Evolutionary conservation across 176 grass and related monocot genomes (phyloP), one percentile per base, ranked within the genome.

Genomic region (Canna indica): DNA sequence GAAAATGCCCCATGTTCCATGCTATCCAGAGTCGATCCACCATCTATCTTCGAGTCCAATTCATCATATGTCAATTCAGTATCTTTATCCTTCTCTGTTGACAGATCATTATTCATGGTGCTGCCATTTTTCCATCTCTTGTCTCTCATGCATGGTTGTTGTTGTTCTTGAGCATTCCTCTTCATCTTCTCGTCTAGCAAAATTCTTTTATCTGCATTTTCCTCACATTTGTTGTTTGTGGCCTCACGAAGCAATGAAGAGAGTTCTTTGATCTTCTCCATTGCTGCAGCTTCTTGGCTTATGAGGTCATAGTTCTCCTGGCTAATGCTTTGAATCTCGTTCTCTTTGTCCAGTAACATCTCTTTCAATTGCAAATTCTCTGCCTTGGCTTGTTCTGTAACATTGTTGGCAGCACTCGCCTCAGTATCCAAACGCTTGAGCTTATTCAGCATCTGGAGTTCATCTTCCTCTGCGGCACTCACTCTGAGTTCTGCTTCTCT

Each of bases 231-330:
- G 57, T 61, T 96, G 1, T 59, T 15, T 5, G 77, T 68, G n/a
- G 74, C 78, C 72, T 84, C 80, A 34, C 66, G 75, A 0, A 96
- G 70, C 46, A 77, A 16, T 62, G 84, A 79, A 0, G 76, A 78
- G 24, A 88, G 78, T 67, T 91, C 85, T 7, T 71, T 69, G 22
- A 80, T 71, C 64, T 96, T 96, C 2, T 77, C 85, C 25, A 76
- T 31, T 6, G 85, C 80, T 1, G 64, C 26, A 3, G 25, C 54
- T 74, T 86, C 84, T 79, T 70, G 83, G 2, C 78, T 71, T 16
- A 68, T 83, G 38, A 91, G 75, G 60, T 96, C 81, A 47, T 65
- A 72, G 25, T 88, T 78, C 34, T 96, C 78, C 36, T 78, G 78
- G 52, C 73, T 70, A 75, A 81, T 59, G 77, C 72, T 69, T 46